Percentiles rank a stretch among this genome's conserved stretches.
These are phyloP conservation scores for Quercus phellos DNA, from an alignment of 331 rosid genomes.

Conservation along the genomic window DNA sequence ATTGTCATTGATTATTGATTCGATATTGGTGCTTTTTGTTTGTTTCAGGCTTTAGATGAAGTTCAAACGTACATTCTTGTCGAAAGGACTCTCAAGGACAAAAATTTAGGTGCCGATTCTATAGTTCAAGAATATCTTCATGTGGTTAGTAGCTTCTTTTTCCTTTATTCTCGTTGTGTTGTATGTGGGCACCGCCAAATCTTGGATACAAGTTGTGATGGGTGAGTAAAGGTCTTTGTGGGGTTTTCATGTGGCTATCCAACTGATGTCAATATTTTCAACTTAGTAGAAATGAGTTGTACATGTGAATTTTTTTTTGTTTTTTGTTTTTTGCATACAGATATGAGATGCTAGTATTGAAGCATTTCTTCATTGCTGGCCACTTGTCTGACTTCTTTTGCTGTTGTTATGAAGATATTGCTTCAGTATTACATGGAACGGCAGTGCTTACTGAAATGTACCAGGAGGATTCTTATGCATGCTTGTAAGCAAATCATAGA, in stretches of 20 bases:
- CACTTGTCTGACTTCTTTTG: constrained; percentile 19
- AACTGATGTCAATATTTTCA: neutral
- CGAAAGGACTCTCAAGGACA: constrained; percentile 46
- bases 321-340: neutral
- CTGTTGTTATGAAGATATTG: constrained; percentile 41
- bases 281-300: neutral
- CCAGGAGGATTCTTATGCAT: constrained; percentile 69
- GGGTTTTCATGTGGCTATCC: neutral
- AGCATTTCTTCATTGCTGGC: neutral
- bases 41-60: constrained; percentile 72
- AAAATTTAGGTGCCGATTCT: constrained; percentile 44
- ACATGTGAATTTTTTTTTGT: neutral
- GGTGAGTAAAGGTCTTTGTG: too few relatives aligned
- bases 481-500: constrained; percentile 59
- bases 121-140: constrained; percentile 50
- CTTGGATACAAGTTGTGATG: neutral
- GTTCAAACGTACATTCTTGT: constrained; percentile 82
- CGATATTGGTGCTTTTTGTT: constrained; percentile 16
- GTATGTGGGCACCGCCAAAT: neutral
- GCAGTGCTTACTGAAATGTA: constrained; percentile 89
- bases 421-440: constrained; percentile 83
- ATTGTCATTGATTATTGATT: neutral
- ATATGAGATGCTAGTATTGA: neutral
- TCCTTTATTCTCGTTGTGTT: neutral
- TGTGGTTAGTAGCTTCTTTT: constrained; percentile 48